phyloP scores from a whole-genome alignment of 2,329 filamentous ascomycete genomes.

The Paraphoma chrysanthemicola region DNA sequence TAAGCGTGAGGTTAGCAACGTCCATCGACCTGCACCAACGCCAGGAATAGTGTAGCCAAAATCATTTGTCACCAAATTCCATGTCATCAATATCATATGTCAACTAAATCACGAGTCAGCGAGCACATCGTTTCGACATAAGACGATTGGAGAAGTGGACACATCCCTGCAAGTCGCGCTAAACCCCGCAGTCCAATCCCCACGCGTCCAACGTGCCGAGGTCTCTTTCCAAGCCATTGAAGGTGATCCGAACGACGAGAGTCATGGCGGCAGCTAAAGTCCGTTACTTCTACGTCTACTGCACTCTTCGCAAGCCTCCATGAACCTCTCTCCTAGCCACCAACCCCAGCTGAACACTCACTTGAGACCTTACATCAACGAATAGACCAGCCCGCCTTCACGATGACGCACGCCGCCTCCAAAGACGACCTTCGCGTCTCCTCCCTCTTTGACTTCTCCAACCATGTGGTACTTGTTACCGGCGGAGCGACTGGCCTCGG shows the following conservation, averaged over 20 bases:
- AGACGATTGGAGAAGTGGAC: too few relatives aligned
- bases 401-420: conserved; percentile 40
- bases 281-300: background rate
- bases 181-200: conserved; percentile 8
- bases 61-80: too few relatives aligned
- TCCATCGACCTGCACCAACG: too few relatives aligned
- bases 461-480: conserved; percentile 57
- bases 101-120: too few relatives aligned
- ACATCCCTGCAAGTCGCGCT: background rate
- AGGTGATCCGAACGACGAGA: conserved; percentile 17
- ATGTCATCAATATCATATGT: too few relatives aligned
- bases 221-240: conserved; percentile 18
- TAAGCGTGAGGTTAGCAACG: too few relatives aligned
- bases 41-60: too few relatives aligned
- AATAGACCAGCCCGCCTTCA: background rate
- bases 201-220: conserved; percentile 19
- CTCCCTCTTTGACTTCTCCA: conserved; percentile 44
- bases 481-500: conserved; percentile 60
- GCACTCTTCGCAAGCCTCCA: background rate
- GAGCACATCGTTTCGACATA: too few relatives aligned
- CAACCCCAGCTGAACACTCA: background rate
- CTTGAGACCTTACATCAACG: background rate
- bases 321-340: conserved; percentile 3
- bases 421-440: conserved; percentile 42
- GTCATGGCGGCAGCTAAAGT: conserved; percentile 16